Conservation (phyloP, 2,329 filamentous ascomycete genomes). For the Cladosporium sp. region DNA sequence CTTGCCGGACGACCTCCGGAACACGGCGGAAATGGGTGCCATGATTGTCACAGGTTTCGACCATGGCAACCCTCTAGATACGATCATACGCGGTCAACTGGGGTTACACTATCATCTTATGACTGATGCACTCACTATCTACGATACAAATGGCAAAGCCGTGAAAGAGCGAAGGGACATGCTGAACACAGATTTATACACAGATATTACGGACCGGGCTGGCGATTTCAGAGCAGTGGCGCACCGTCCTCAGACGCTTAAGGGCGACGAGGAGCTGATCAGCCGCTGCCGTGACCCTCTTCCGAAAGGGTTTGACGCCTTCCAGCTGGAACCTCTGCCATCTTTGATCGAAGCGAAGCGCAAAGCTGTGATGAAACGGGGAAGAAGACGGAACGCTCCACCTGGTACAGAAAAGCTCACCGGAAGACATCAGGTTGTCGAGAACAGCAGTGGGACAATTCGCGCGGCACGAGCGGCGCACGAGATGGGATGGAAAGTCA, state of each 20-base stretch:
- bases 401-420: conserved; percentile 61
- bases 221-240: conserved; percentile 85
- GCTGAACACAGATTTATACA: conserved; percentile 87
- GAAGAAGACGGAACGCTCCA: conserved; percentile 48
- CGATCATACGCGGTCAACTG: conserved; percentile 86
- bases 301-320: conserved; percentile 31
- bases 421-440: conserved; percentile 70
- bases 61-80: conserved; percentile 88
- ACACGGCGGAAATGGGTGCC: conserved; percentile 93
- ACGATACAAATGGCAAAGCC: conserved; percentile 76
- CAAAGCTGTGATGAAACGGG: conserved; percentile 33
- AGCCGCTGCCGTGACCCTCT: conserved; percentile 77
- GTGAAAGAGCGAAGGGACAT: conserved; percentile 78
- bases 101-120: conserved; percentile 82
- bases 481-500: conserved; percentile 79
- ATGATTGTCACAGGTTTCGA: conserved; percentile 99
- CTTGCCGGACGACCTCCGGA: conserved; percentile 57
- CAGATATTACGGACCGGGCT: conserved; percentile 88
- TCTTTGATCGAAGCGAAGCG: conserved; percentile 30
- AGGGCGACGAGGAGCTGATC: conserved; percentile 80
- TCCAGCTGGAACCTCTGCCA: conserved; percentile 35
- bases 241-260: conserved; percentile 67
- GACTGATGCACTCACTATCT: conserved; percentile 78
- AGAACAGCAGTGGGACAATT: conserved; percentile 66
- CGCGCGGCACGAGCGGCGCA: conserved; percentile 76